Percentiles rank a stretch among this genome's conserved stretches.
These are phyloP conservation scores for Coffea humblotiana DNA, from an alignment of 305 asterid species.

Conservation along the genomic window DNA sequence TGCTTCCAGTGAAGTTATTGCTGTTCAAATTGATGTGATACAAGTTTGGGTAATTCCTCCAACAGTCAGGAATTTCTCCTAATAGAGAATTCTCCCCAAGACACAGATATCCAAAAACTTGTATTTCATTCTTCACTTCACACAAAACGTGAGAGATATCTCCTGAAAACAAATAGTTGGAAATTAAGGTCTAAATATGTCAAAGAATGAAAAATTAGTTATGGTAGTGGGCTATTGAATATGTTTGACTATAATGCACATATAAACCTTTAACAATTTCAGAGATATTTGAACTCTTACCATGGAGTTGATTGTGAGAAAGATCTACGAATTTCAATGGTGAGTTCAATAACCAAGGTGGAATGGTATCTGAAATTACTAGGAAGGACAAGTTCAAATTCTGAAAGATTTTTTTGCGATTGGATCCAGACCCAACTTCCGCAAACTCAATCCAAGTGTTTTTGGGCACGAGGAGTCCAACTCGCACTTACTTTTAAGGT, in stretches of 20 bases:
- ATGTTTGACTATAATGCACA: too few species aligned
- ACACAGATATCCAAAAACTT: background rate
- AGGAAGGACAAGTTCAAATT: slow-evolving; percentile 24
- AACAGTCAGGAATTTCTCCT: slow-evolving; percentile 33
- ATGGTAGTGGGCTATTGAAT: too few species aligned
- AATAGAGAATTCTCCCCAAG: slow-evolving; percentile 15
- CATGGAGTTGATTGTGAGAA: slow-evolving; percentile 29
- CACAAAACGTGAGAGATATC: slow-evolving; percentile 3
- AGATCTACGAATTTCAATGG: slow-evolving; percentile 17
- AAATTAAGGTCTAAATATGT: too few species aligned
- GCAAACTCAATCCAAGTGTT: background rate
- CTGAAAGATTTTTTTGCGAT: background rate
- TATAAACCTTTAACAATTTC: too few species aligned
- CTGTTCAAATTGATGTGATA: too few species aligned
- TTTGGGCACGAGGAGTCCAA: slow-evolving; percentile 26
- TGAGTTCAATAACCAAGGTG: slow-evolving; percentile 32
- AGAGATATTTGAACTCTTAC: background rate
- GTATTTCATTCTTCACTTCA: background rate
- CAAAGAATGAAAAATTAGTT: too few species aligned
- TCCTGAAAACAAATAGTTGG: background rate
- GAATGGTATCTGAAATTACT: slow-evolving; percentile 28
- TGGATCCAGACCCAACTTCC: slow-evolving; percentile 41
- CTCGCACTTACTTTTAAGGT: slow-evolving; percentile 16
- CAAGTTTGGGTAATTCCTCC: slow-evolving; percentile 18
- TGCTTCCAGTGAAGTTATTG: too few species aligned